A percentile compares a stretch with the other conserved stretches of the same genome.
phyloP scores from a whole-genome alignment of 371 early-diverging fungal genomes.

The Blakeslea trispora region DNA sequence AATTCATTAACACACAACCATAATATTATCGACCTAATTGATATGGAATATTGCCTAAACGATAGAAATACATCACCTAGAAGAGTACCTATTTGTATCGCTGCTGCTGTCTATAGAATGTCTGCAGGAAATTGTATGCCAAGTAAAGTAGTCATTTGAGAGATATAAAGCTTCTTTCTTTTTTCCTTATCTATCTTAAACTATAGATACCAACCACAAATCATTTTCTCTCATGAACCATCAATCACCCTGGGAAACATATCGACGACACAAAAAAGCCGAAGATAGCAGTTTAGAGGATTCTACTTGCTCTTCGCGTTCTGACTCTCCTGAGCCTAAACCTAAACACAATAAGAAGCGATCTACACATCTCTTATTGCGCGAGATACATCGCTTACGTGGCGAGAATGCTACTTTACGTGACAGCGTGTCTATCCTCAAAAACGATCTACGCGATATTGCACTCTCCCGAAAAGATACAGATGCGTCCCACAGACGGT shows the following conservation, averaged over 20 bases:
- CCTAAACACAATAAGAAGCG: constrained; percentile 19
- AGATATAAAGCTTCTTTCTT: too few relatives aligned
- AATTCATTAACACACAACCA: not conserved
- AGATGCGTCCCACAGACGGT: constrained; percentile 40
- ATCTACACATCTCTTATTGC: constrained; percentile 29
- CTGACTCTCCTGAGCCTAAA: constrained; percentile 20
- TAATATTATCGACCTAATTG: constrained; percentile 11
- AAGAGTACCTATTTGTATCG: constrained; percentile 20
- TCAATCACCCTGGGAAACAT: constrained; percentile 14
- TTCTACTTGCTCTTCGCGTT: constrained; percentile 15
- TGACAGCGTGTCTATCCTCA: constrained; percentile 35
- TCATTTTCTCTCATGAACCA: too few relatives aligned
- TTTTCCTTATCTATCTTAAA: not conserved
- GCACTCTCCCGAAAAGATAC: constrained; percentile 37
- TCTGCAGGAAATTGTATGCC: constrained; percentile 25
- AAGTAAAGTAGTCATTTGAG: constrained; percentile 16
- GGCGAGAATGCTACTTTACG: constrained; percentile 39
- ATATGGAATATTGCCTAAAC: constrained; percentile 2
- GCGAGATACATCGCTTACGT: constrained; percentile 46
- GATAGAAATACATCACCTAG: constrained; percentile 10
- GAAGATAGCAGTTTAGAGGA: constrained; percentile 10
- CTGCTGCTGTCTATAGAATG: constrained; percentile 23
- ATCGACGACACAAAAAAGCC: constrained; percentile 6
- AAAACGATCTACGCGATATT: constrained; percentile 40
- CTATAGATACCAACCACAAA: not conserved